Evolutionary conservation across 2,329 filamentous ascomycete species (phyloP).

Genomic region (Exophiala sideris): DNA sequence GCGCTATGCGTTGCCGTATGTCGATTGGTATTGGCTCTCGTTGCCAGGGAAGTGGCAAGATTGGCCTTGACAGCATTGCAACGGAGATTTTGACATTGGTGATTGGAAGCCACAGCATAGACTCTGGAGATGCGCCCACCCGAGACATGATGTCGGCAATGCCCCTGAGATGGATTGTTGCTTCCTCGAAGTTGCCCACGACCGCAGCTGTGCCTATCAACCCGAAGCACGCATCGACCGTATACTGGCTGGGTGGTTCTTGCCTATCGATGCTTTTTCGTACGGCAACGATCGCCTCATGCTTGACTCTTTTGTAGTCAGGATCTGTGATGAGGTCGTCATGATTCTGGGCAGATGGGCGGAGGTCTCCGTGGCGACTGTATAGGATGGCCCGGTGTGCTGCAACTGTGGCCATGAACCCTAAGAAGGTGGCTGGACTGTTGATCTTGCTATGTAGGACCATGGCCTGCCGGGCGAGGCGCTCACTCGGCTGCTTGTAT

Average conservation of each 20-base stretch:
- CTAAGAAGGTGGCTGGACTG: constrained; percentile 38
- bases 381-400: constrained; percentile 38
- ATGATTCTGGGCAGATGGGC: constrained; percentile 20
- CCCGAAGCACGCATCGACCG: constrained; percentile 39
- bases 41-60: constrained; percentile 36
- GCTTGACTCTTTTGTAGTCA: constrained; percentile 41
- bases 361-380: constrained; percentile 29
- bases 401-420: constrained; percentile 39
- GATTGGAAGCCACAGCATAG: constrained; percentile 19
- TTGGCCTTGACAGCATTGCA: constrained; percentile 34
- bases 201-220: constrained; percentile 39
- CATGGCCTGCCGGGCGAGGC: constrained; percentile 29
- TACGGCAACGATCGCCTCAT: constrained; percentile 30
- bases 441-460: constrained; percentile 35
- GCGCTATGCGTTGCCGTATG: constrained; percentile 32
- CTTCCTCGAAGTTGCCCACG: constrained; percentile 38
- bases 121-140: constrained; percentile 36
- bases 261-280: constrained; percentile 29
- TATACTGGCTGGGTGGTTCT: constrained; percentile 36
- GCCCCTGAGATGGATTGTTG: constrained; percentile 38
- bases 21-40: constrained; percentile 31
- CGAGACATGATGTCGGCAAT: constrained; percentile 33
- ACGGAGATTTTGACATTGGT: constrained; percentile 30
- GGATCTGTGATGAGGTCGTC: constrained; percentile 31
- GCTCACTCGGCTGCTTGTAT: constrained; percentile 27